phyloP scores from a whole-genome alignment of 2,329 filamentous ascomycete species.

The Nemania sp. region DNA sequence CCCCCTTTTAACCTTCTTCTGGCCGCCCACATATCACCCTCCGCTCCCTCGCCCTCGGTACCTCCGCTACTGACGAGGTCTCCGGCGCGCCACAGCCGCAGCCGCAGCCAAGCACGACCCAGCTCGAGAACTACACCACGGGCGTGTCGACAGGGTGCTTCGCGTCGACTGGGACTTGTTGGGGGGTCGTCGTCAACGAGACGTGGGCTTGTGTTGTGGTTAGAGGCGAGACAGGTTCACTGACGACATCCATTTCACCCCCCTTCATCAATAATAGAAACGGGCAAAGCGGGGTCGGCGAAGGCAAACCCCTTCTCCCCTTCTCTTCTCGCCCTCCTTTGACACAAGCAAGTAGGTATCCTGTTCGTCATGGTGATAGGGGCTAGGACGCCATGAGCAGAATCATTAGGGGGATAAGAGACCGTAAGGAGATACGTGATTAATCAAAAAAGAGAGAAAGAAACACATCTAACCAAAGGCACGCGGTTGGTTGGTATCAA shows the following conservation, averaged over 20 bases:
- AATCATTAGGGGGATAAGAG: not conserved
- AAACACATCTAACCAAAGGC: too few relatives aligned
- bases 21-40: too few relatives aligned
- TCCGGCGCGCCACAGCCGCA: not conserved
- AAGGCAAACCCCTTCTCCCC: too few relatives aligned
- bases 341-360: too few relatives aligned
- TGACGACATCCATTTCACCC: not conserved
- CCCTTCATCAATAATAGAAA: not conserved
- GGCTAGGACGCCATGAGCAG: too few relatives aligned
- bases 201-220: constrained; percentile 30
- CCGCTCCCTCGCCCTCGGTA: constrained; percentile 17
- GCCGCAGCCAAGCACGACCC: constrained; percentile 16
- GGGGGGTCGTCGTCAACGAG: constrained; percentile 19
- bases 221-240: constrained; percentile 21
- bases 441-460: too few relatives aligned
- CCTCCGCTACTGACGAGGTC: constrained; percentile 15
- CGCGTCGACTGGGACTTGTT: constrained; percentile 18
- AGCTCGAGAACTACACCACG: not conserved
- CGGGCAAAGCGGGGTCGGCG: not conserved
- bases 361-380: too few relatives aligned
- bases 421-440: not conserved
- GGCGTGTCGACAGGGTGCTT: constrained; percentile 24
- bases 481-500: constrained; percentile 3
- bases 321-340: too few relatives aligned
- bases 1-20: too few relatives aligned